phyloP scores from a whole-genome alignment of 1,284 basidiomycete species.

The Pseudomicrostroma phylloplanum region DNA sequence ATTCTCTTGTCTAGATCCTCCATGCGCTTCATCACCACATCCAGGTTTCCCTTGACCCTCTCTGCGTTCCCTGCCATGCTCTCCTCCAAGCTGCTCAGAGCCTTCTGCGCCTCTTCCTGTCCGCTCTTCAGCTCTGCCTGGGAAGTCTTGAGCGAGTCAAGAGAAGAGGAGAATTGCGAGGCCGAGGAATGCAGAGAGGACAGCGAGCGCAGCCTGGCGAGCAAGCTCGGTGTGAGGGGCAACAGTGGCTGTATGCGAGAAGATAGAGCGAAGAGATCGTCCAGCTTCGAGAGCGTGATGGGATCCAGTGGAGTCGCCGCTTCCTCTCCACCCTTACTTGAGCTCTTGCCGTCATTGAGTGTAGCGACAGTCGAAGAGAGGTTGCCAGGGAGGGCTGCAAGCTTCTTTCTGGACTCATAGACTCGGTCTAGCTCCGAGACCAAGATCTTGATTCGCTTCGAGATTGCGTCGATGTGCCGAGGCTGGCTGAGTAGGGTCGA shows the following conservation, averaged over 20 bases:
- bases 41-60: slow-evolving; percentile 51
- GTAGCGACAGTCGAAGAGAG: slow-evolving; percentile 50
- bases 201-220: slow-evolving; percentile 76
- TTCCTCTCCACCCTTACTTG: slow-evolving; percentile 29
- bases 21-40: slow-evolving; percentile 66
- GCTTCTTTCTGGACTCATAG: slow-evolving; percentile 56
- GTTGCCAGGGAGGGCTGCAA: slow-evolving; percentile 26
- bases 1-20: slow-evolving; percentile 64
- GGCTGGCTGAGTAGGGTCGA: slow-evolving; percentile 85
- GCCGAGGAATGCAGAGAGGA: slow-evolving; percentile 76
- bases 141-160: slow-evolving; percentile 67
- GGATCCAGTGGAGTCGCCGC: slow-evolving; percentile 17
- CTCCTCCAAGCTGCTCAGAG: slow-evolving; percentile 57
- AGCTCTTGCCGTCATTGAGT: slow-evolving; percentile 44
- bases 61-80: slow-evolving; percentile 62
- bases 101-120: slow-evolving; percentile 63
- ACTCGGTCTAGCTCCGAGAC: slow-evolving; percentile 85
- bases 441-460: slow-evolving; percentile 82
- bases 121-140: slow-evolving; percentile 62
- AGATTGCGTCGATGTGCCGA: slow-evolving; percentile 91
- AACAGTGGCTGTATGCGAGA: slow-evolving; percentile 76
- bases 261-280: slow-evolving; percentile 63
- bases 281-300: slow-evolving; percentile 19
- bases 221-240: slow-evolving; percentile 83
- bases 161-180: slow-evolving; percentile 59